Evolutionary conservation across 23 red algal species (phyloP).

Genomic region (Cyanidiococcus yangmingshanensis): DNA sequence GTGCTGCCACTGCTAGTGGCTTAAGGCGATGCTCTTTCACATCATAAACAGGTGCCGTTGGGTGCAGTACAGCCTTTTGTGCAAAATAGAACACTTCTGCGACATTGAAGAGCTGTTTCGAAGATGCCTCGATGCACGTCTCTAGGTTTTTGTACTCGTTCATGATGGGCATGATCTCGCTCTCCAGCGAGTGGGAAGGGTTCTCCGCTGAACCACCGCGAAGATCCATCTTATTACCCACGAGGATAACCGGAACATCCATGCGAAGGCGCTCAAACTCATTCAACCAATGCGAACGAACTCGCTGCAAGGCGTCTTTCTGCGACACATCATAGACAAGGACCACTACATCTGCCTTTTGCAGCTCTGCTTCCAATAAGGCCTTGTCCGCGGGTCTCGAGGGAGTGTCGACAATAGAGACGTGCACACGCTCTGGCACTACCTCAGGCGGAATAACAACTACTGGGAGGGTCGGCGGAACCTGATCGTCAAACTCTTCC

Average conservation of each 20-base stretch:
- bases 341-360: constrained; percentile 65
- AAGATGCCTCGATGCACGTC: constrained; percentile 92
- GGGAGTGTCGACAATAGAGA: constrained; percentile 92
- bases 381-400: constrained; percentile 29
- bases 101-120: constrained; percentile 87
- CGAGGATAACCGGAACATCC: constrained; percentile 68
- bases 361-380: constrained; percentile 45
- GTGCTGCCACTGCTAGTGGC: constrained; percentile 44
- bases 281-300: constrained; percentile 54
- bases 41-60: constrained; percentile 81
- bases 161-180: constrained; percentile 95
- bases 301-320: constrained; percentile 45
- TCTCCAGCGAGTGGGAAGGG: constrained; percentile 44
- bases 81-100: constrained; percentile 96
- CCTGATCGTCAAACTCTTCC: constrained; percentile 57
- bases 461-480: constrained; percentile 65
- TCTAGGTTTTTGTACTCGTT: constrained; percentile 82
- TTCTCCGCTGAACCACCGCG: constrained; percentile 35
- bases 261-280: constrained; percentile 42
- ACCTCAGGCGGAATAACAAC: constrained; percentile 83
- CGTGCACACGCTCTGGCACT: constrained; percentile 65
- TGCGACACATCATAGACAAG: constrained; percentile 82
- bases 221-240: constrained; percentile 91
- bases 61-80: constrained; percentile 85
- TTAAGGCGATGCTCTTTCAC: constrained; percentile 56